A percentile compares a stretch with the other conserved stretches of the same genome.
These are phyloP conservation scores for Lagenidium sp. DNA, from an alignment of 352 stramenopile species.

Conservation along the genomic window DNA sequence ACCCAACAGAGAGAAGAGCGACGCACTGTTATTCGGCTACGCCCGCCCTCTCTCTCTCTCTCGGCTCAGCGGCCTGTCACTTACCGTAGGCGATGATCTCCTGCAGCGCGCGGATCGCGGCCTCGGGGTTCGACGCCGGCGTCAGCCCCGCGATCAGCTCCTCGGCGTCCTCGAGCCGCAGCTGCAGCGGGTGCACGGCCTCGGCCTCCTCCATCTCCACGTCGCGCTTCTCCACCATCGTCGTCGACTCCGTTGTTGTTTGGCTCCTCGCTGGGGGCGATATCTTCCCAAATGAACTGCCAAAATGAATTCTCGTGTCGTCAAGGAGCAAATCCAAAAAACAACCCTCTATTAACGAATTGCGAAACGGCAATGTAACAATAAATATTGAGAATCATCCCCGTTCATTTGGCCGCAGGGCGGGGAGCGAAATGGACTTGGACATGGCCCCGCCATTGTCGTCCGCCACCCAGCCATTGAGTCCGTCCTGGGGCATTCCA, in stretches of 20 bases:
- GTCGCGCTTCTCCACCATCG: constrained; percentile 26
- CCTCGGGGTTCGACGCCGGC: constrained; percentile 24
- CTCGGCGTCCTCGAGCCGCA: constrained; percentile 65
- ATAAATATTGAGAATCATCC: too few species aligned
- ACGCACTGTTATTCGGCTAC: too few species aligned
- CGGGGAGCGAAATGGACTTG: constrained; percentile 20
- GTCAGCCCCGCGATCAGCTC: constrained; percentile 31
- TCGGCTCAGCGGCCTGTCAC: constrained; percentile 2
- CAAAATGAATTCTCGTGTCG: too few species aligned
- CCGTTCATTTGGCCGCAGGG: constrained; percentile 7
- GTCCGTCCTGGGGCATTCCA: not conserved
- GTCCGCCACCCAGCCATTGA: constrained; percentile 12
- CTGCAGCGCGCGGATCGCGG: constrained; percentile 54
- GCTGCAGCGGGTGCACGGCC: constrained; percentile 61
- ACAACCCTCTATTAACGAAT: constrained; percentile 3
- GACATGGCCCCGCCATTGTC: constrained; percentile 1
- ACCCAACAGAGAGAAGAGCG: too few species aligned
- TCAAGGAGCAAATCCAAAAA: too few species aligned
- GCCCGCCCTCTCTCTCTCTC: too few species aligned
- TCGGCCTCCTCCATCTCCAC: constrained; percentile 68
- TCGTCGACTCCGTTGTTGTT: too few species aligned
- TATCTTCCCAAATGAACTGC: too few species aligned
- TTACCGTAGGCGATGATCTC: constrained; percentile 65
- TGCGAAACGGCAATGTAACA: not conserved
- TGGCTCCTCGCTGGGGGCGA: too few species aligned